Evolutionary conservation across 2,329 filamentous ascomycete genomes (phyloP).

Genomic region (Sporothrix sp.): DNA sequence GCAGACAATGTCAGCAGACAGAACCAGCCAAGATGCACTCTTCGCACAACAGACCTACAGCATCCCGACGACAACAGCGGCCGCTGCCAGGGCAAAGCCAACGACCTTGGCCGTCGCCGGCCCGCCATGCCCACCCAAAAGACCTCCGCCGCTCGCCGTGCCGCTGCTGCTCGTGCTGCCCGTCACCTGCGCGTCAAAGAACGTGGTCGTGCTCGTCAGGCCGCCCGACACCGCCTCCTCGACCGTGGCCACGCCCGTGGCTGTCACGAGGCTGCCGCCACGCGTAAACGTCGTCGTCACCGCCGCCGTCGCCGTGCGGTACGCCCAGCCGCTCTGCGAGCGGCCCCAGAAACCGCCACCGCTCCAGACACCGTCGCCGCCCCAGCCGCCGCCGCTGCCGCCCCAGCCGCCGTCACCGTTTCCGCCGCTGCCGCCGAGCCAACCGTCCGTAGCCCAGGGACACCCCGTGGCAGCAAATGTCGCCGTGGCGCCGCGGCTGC

Average conservation of each 20-base stretch:
- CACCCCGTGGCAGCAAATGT: slow-evolving; percentile 35
- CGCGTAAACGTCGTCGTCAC: slow-evolving; percentile 25
- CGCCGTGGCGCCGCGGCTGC: slow-evolving; percentile 25
- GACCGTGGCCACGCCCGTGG: slow-evolving; percentile 22
- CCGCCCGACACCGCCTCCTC: slow-evolving; percentile 25
- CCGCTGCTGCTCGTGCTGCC: background rate
- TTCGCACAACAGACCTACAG: too few species aligned
- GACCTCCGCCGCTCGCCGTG: slow-evolving; percentile 3
- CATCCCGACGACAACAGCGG: slow-evolving; percentile 23
- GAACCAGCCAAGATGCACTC: too few species aligned
- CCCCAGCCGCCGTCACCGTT: slow-evolving; percentile 25
- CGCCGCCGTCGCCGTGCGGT: slow-evolving; percentile 26
- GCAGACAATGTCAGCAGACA: background rate
- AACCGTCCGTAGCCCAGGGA: slow-evolving; percentile 28
- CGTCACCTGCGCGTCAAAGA: slow-evolving; percentile 13
- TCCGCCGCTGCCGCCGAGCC: slow-evolving; percentile 29
- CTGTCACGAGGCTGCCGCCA: slow-evolving; percentile 18
- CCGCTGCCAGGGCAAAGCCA: slow-evolving; percentile 23
- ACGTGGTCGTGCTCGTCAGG: slow-evolving; percentile 24
- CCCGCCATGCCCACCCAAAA: slow-evolving; percentile 8
- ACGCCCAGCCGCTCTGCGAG: slow-evolving; percentile 27
- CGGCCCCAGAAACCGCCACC: slow-evolving; percentile 33
- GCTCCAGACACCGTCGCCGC: slow-evolving; percentile 16
- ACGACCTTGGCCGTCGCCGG: slow-evolving; percentile 19
- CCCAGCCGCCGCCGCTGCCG: slow-evolving; percentile 25